Evolutionary conservation across 352 stramenopile genomes (phyloP).

Genomic region (Globisporangium heterothallicum): DNA sequence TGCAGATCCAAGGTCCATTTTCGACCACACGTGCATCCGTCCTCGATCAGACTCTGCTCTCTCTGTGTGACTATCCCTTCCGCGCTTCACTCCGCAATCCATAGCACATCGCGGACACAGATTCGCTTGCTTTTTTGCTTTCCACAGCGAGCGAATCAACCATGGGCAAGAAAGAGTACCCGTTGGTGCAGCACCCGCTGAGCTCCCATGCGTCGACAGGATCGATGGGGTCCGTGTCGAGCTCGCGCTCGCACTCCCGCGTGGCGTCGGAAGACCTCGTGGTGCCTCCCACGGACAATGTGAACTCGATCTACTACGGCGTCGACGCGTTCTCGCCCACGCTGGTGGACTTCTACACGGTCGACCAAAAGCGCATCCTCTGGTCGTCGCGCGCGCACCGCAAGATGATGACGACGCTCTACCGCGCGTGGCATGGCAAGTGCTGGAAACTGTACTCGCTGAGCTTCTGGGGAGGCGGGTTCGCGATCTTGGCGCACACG

Average conservation of each 20-base stretch:
- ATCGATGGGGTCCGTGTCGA: conserved; percentile 34
- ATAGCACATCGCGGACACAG: no score
- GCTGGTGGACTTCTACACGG: conserved; percentile 83
- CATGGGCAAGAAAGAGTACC: conserved; percentile 37
- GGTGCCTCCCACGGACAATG: conserved; percentile 60
- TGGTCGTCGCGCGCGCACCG: conserved; percentile 82
- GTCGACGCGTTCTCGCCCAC: conserved; percentile 83
- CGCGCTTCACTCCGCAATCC: no score
- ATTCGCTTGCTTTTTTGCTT: no score
- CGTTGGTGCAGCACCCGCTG: conserved; percentile 45
- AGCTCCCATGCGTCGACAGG: conserved; percentile 43
- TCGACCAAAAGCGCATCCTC: conserved; percentile 81
- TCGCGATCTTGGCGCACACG: conserved; percentile 47
- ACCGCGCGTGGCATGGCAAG: conserved; percentile 64
- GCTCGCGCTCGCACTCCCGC: conserved; percentile 20
- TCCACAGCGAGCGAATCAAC: neutral
- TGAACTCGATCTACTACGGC: conserved; percentile 84
- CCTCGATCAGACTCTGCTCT: no score
- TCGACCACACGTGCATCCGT: no score
- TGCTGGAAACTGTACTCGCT: conserved; percentile 69
- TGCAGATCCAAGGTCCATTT: no score
- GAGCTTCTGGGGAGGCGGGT: conserved; percentile 64
- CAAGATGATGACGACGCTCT: conserved; percentile 88
- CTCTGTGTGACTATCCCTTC: no score
- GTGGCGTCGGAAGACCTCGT: conserved; percentile 77